Conservation (phyloP, 2,329 filamentous ascomycete genomes). For the Graphilbum ipis-grandicollis region DNA sequence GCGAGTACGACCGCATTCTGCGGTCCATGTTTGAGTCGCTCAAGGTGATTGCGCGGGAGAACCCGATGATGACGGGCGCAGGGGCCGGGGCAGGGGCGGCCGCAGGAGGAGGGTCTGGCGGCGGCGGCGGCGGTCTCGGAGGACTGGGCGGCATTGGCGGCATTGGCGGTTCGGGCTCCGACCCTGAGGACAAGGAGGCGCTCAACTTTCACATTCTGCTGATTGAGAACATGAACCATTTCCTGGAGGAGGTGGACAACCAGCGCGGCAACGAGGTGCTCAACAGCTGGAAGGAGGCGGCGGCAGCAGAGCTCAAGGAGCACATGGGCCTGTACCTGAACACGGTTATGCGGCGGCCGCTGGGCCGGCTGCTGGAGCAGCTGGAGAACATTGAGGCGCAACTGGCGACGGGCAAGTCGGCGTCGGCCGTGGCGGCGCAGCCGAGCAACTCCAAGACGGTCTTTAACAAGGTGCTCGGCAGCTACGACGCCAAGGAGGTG, state of each 20-base stretch:
- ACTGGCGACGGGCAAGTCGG: conserved; percentile 39
- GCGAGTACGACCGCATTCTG: conserved; percentile 75
- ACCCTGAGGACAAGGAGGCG: conserved; percentile 82
- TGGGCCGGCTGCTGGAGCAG: conserved; percentile 84
- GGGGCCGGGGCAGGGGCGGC: conserved; percentile 1
- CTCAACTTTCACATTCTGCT: conserved; percentile 94
- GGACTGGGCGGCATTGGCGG: too few relatives aligned
- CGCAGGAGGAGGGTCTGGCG: too few relatives aligned
- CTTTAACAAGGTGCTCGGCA: conserved; percentile 72
- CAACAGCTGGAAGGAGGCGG: conserved; percentile 66
- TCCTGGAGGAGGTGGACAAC: conserved; percentile 79
- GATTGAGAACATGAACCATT: conserved; percentile 99
- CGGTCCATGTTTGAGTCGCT: conserved; percentile 95
- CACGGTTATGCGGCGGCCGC: conserved; percentile 71
- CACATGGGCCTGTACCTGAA: conserved; percentile 79
- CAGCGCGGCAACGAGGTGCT: conserved; percentile 52
- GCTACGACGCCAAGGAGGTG: conserved; percentile 70
- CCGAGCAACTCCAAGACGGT: conserved; percentile 67
- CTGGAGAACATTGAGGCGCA: conserved; percentile 74
- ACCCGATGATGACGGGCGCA: conserved; percentile 20
- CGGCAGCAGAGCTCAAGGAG: conserved; percentile 61
- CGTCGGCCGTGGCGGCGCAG: conserved; percentile 53
- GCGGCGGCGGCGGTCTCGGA: conserved; percentile 6
- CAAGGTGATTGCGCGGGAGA: conserved; percentile 76
- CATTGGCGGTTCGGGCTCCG: too few relatives aligned